Percentiles rank a stretch among this genome's conserved stretches.
Conservation (phyloP, 2,329 filamentous ascomycete species). For the Alternaria panax region DNA sequence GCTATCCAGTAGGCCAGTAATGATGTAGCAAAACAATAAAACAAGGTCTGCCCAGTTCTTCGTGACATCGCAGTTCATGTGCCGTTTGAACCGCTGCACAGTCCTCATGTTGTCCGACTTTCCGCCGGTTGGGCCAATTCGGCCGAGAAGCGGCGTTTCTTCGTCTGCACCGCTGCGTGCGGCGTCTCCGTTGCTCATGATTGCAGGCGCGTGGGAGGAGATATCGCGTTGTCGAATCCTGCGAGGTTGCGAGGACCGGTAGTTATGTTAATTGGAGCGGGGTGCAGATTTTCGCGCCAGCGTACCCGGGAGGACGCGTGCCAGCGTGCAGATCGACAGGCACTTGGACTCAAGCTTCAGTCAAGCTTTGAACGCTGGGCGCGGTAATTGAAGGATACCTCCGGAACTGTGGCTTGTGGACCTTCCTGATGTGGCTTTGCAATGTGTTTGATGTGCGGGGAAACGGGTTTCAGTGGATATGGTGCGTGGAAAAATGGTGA, state of each 20-base stretch:
- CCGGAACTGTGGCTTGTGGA: conserved; percentile 9
- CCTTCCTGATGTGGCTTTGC: conserved; percentile 18
- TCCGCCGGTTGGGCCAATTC: conserved; percentile 25
- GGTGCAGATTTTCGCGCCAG: conserved; percentile 4
- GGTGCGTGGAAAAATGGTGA: conserved; percentile 21
- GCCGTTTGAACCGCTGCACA: conserved; percentile 29
- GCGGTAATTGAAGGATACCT: conserved; percentile 42
- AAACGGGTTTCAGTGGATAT: background rate
- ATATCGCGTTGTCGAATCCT: conserved; percentile 8
- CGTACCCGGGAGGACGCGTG: conserved; percentile 3
- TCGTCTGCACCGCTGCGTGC: conserved; percentile 33
- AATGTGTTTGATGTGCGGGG: conserved; percentile 11
- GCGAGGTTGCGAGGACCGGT: conserved; percentile 7
- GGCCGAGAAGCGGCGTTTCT: conserved; percentile 44
- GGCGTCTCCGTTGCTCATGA: conserved; percentile 23
- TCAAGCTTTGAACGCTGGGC: conserved; percentile 25
- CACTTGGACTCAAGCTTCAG: conserved; percentile 34
- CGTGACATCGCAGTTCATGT: conserved; percentile 60
- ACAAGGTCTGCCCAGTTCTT: conserved; percentile 72
- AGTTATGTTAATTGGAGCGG: conserved; percentile 19
- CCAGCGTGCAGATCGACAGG: conserved; percentile 22
- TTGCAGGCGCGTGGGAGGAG: conserved; percentile 11
- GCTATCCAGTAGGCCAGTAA: conserved; percentile 80
- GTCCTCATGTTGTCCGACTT: conserved; percentile 24
- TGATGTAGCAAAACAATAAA: conserved; percentile 75